Conservation (phyloP, 805 yeast species). For the Starmerella etchellsii region DNA sequence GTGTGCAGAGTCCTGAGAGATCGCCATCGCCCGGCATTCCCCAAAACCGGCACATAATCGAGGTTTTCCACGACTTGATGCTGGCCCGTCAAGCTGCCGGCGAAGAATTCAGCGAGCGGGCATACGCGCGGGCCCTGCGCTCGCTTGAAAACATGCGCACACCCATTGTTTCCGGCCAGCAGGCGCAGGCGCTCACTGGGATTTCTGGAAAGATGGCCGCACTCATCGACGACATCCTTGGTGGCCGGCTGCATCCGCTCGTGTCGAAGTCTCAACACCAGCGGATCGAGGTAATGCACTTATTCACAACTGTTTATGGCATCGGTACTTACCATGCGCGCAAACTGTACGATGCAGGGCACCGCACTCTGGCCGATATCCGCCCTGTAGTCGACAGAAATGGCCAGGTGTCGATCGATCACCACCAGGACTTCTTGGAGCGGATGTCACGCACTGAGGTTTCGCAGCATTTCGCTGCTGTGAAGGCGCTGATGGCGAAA, state of each 20-base stretch:
- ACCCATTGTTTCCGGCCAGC: constrained; percentile 28
- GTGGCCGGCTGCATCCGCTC: constrained; percentile 18
- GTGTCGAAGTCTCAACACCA: neutral
- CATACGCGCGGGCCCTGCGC: constrained; percentile 36
- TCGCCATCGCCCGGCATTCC: neutral
- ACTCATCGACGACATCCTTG: constrained; percentile 37
- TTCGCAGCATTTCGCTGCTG: constrained; percentile 29
- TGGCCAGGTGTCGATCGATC: constrained; percentile 34
- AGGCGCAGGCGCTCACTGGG: constrained; percentile 33
- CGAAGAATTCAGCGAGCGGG: constrained; percentile 30
- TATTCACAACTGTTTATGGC: constrained; percentile 35
- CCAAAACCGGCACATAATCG: constrained; percentile 26
- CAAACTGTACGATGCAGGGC: constrained; percentile 32
- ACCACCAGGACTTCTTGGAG: constrained; percentile 36
- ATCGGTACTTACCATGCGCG: constrained; percentile 36
- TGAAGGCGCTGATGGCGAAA: constrained; percentile 22
- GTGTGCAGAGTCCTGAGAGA: no score
- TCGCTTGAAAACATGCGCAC: constrained; percentile 23
- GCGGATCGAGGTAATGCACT: constrained; percentile 20
- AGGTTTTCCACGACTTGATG: constrained; percentile 26
- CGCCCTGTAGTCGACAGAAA: constrained; percentile 23
- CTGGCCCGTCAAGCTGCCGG: constrained; percentile 27
- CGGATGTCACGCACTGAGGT: constrained; percentile 38
- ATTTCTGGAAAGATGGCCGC: constrained; percentile 32
- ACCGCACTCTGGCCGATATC: constrained; percentile 32